A percentile compares a stretch with the other conserved stretches of the same genome.
These are phyloP conservation scores for Trapa incisa DNA, from an alignment of 345 rosid species.

Conservation along the genomic window DNA sequence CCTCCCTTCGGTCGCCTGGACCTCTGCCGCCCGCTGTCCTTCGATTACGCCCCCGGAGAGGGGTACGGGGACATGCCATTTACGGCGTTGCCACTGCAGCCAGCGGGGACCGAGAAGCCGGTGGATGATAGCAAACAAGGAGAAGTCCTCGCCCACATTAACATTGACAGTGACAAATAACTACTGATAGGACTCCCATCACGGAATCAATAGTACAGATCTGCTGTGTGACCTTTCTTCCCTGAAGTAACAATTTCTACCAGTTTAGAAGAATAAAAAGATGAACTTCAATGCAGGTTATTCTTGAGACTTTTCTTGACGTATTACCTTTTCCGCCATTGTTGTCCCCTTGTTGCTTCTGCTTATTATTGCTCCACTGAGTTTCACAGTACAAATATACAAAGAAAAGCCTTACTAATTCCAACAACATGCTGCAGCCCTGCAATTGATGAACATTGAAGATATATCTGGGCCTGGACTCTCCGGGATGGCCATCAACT, in stretches of 20 bases:
- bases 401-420: no score
- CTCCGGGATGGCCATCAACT: constrained; percentile 15
- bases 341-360: neutral
- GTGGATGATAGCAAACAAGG: constrained; percentile 12
- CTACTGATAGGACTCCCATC: neutral
- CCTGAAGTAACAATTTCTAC: no score
- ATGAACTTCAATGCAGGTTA: neutral
- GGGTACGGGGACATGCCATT: constrained; percentile 47
- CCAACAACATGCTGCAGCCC: no score
- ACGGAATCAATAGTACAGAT: neutral
- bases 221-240: neutral
- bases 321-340: neutral
- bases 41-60: constrained; percentile 3
- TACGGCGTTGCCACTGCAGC: constrained; percentile 43
- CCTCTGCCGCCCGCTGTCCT: constrained; percentile 9
- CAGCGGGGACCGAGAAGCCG: constrained; percentile 12
- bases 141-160: constrained; percentile 1
- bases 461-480: neutral
- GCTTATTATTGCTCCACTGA: neutral
- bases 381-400: neutral
- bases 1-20: constrained; percentile 20
- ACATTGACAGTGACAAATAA: neutral
- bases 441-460: neutral
- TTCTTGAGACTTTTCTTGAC: no score
- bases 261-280: no score